These are phyloP conservation scores for Monilinia vaccinii-corymbosi DNA, from an alignment of 2,329 filamentous ascomycete species.

Conservation along the genomic window DNA sequence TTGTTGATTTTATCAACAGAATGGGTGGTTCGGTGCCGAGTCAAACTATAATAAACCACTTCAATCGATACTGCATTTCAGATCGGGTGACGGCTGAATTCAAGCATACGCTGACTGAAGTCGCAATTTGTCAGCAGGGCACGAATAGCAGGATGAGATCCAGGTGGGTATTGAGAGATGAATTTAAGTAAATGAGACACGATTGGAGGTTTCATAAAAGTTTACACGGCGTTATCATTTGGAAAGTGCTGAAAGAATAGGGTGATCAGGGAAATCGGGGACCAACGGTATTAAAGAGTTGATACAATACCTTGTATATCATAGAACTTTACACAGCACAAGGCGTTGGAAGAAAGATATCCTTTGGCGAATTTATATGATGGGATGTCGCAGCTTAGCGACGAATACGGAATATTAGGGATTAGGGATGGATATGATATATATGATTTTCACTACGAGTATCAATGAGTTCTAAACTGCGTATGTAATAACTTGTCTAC, in stretches of 20 bases:
- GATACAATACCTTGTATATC: neutral
- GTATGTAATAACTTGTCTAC: no score
- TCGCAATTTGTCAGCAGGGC: constrained; percentile 57
- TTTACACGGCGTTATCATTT: neutral
- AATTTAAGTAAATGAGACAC: constrained; percentile 24
- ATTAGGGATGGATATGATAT: no score
- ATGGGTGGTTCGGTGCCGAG: constrained; percentile 74
- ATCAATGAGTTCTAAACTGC: no score
- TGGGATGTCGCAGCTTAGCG: no score
- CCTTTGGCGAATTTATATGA: neutral
- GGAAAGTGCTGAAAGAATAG: neutral
- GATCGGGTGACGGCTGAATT: constrained; percentile 66
- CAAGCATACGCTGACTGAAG: constrained; percentile 66
- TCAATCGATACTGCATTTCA: constrained; percentile 69
- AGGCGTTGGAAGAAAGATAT: neutral
- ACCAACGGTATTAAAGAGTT: no score
- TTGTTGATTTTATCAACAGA: constrained; percentile 67
- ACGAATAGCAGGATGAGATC: constrained; percentile 25
- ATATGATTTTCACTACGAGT: no score
- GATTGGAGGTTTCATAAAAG: neutral
- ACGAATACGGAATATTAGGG: neutral
- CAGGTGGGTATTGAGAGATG: constrained; percentile 28
- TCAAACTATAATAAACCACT: constrained; percentile 83
- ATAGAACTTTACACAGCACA: neutral
- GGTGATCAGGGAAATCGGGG: neutral